A percentile compares a stretch with the other conserved stretches of the same genome.
Conservation (phyloP, 108 stramenopile genomes). For the Nannochloropsis salina region DNA sequence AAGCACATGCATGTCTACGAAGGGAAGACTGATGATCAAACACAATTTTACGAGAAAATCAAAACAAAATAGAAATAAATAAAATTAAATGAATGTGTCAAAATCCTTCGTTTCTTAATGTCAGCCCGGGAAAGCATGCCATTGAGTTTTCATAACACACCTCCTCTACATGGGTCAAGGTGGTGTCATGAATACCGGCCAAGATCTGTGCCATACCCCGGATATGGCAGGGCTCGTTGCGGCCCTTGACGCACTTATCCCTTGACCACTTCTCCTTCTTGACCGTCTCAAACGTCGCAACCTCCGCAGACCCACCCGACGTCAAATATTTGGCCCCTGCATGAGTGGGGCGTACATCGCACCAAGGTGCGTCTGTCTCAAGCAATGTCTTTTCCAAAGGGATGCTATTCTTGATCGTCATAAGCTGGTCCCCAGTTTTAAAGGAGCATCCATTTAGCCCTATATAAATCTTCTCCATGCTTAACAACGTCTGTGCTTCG, state of each 20-base stretch:
- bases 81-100: too few species aligned
- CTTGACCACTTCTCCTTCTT: slow-evolving; percentile 32
- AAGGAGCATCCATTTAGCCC: slow-evolving; percentile 92
- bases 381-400: slow-evolving; percentile 74
- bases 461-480: slow-evolving; percentile 72
- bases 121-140: slow-evolving; percentile 10
- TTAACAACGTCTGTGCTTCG: slow-evolving; percentile 68
- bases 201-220: not conserved
- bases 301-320: not conserved
- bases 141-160: not conserved
- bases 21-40: too few species aligned
- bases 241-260: slow-evolving; percentile 34
- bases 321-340: slow-evolving; percentile 22
- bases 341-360: slow-evolving; percentile 35
- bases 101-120: too few species aligned
- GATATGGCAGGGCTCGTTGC: not conserved
- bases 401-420: slow-evolving; percentile 63
- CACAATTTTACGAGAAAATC: too few species aligned
- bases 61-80: too few species aligned
- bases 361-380: slow-evolving; percentile 97
- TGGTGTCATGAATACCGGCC: not conserved
- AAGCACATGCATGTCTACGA: too few species aligned
- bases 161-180: not conserved
- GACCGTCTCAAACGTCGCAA: not conserved
- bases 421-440: slow-evolving; percentile 73